Evolutionary conservation across 2,329 filamentous ascomycete genomes (phyloP), one percentile per base, ranked within the genome.

Genomic region (Monosporascus sp.): DNA sequence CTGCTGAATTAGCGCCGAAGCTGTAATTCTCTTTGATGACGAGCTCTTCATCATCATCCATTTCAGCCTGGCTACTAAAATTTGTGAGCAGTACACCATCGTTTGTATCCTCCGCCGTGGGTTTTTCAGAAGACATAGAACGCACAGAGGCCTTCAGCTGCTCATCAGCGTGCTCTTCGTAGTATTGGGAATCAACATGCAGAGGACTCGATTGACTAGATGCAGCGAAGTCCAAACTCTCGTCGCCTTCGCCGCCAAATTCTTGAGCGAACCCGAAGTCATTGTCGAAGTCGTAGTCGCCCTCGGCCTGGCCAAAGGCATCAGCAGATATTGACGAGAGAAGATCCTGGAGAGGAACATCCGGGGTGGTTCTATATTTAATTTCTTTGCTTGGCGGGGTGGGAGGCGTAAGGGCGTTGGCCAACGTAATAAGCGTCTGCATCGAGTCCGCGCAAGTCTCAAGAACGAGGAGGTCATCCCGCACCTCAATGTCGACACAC

Each of bases 371-470:
- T 37, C 89, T 82, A 68, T 96, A 99, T 65, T 94, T 94, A 58
- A 86, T 82, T 60, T 88, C 86, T 56, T 87, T 90, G 63, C 83
- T 93, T 1, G 92, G 90, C 0, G 91, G 87, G 7, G 84, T 85
- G 1, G 94, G 93, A 5, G 93, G 94, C 38, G 86, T 84, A 5
- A 99, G 77, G 1, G 88, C 91, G 63, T 88, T 90, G 17, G 92
- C 73, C 43, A 96, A 80, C 2, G 82, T 79, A 50, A 96, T 87
- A 15, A 99, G 78, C 0, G 94, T 99, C 68, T 97, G 91, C 0
- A 91, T 97, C 2, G 94, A 99, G 70, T 99, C 94, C 31, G 94
- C 94, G 64, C 95, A 99, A 1, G 92, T 95, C 70, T 99, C 94
- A 6, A 99, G 74, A 37, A 99, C 86, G 50, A 99, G 77, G 1